phyloP scores from a whole-genome alignment of 164 flowering plant genomes.

The Aristolochia contorta region DNA sequence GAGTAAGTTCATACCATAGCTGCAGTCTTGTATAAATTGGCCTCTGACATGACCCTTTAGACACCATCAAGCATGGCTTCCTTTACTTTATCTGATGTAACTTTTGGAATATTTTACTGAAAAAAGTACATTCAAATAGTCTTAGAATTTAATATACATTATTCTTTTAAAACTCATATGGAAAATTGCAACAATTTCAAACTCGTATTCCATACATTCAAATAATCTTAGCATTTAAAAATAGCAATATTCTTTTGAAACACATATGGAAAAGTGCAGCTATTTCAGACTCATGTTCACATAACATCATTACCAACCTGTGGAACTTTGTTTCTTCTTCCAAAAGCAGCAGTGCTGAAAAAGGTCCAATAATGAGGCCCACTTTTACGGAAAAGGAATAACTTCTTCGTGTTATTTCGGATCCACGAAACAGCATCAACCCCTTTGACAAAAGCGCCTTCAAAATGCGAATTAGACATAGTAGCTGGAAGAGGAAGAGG shows the following conservation, averaged over 20 bases:
- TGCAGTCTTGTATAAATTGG: conserved; percentile 70
- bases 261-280: no score
- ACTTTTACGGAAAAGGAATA: conserved; percentile 24
- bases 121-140: background rate
- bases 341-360: conserved; percentile 79
- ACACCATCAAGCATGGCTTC: conserved; percentile 67
- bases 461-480: conserved; percentile 34
- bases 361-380: conserved; percentile 92
- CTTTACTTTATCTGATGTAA: conserved; percentile 78
- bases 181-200: background rate
- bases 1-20: conserved; percentile 39
- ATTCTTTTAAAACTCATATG: background rate
- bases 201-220: no score
- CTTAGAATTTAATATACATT: background rate
- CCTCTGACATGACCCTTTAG: conserved; percentile 52
- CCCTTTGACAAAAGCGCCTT: conserved; percentile 95
- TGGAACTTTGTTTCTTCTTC: conserved; percentile 80
- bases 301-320: conserved; percentile 47
- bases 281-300: background rate
- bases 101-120: conserved; percentile 81
- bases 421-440: conserved; percentile 90
- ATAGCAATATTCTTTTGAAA: no score
- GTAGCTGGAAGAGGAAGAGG: conserved; percentile 62
- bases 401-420: conserved; percentile 79
- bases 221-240: no score